Evolutionary conservation across 495 filamentous ascomycete genomes (phyloP), one percentile per base, ranked within the genome.

Genomic region (Penicillium herquei): DNA sequence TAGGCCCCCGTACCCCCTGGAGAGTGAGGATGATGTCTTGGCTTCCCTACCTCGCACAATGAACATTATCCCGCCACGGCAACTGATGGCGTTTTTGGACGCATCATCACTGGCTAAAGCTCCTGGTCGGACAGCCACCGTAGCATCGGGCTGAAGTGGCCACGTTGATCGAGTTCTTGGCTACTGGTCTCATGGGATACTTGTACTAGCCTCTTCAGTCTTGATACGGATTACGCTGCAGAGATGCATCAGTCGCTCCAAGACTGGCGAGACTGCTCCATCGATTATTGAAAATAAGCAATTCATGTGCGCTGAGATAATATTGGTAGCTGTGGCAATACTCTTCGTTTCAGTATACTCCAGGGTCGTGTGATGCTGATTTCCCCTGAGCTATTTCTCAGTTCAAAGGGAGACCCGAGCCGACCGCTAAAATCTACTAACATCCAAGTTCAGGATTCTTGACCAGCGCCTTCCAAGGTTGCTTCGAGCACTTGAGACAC

Each of bases 131-230:
- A 53, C 43, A 59, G 59, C 57, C 65, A 68, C 53, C 51, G 65
- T 68, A 58, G 32, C 63, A 68, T 68, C 56, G 55, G 48, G 57
- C 16, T 18, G 37, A 14, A 51, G 39, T 62, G 53, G 64, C 46
- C 56, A 54, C 47, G 33, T 39, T n/a, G 17, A 17, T 56, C 32
- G 30, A 41, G 26, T 11, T 17, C 39, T 42, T 52, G 33, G 21
- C 49, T 39, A 5, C 21, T 26, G 4, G 4, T 26, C 21, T 26
- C 21, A 26, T 26, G 21, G 21, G n/a, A n/a, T n/a, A n/a, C n/a
- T n/a, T n/a, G n/a, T n/a, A n/a, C n/a, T n/a, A 35, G 33, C 33
- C 33, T 35, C 12, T 37, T 37, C 1, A 10, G 9, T 37, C 12
- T 13, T 2, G 34, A 37, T 10, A 10, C 8, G 34, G 34, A 37